Percentiles rank a stretch among this genome's conserved stretches.
Evolutionary conservation across 2,329 filamentous ascomycete species (phyloP).

Genomic region (Fusarium begoniae): DNA sequence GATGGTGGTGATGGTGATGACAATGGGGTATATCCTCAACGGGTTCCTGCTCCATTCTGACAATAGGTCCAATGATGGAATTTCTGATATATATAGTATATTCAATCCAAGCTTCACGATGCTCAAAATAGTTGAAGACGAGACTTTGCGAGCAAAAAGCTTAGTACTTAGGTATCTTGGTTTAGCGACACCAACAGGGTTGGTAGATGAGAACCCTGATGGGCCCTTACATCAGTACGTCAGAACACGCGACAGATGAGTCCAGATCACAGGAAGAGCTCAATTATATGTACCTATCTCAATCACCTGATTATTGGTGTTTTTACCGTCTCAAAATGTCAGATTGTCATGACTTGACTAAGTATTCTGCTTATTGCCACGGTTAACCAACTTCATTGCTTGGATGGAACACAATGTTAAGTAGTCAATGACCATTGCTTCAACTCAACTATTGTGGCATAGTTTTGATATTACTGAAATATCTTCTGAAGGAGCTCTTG

Average conservation of each 20-base stretch:
- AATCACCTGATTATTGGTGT: neutral
- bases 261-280: neutral
- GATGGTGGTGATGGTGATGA: conserved; percentile 36
- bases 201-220: neutral
- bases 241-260: neutral
- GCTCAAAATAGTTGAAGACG: neutral
- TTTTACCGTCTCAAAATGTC: too few species aligned
- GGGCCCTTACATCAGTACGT: neutral
- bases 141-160: neutral
- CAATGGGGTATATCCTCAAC: conserved; percentile 20
- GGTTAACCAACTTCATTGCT: rapidly evolving
- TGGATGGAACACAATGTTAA: rapidly evolving
- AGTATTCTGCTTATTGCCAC: neutral
- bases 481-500: rapidly evolving
- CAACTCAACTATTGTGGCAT: too few species aligned
- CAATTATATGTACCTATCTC: neutral
- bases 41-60: conserved; percentile 12
- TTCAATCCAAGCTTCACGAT: neutral
- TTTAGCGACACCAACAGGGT: conserved; percentile 10
- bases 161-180: neutral
- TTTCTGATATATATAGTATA: neutral
- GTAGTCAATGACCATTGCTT: neutral
- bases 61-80: too few species aligned
- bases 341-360: neutral
- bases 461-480: too few species aligned